Percentiles rank a stretch among this genome's conserved stretches.
Conservation (phyloP, 305 asterid genomes). For the Fraxinus nigra region DNA sequence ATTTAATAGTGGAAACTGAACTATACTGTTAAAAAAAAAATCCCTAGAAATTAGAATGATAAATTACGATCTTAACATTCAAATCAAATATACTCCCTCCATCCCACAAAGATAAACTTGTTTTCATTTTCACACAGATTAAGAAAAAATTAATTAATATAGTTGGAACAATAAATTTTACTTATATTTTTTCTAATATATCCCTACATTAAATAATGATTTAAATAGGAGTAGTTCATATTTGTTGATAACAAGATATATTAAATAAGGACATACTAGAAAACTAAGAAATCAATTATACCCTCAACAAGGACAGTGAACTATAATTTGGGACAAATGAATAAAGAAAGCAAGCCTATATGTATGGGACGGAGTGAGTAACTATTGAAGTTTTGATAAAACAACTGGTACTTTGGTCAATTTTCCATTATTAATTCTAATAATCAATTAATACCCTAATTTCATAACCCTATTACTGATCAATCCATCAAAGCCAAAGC, state of each 20-base stretch:
- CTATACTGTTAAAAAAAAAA: background rate
- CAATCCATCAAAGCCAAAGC: background rate
- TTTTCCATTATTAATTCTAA: background rate
- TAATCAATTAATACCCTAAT: background rate
- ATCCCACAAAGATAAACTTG: background rate
- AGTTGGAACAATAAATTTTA: background rate
- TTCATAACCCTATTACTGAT: background rate
- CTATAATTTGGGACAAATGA: background rate
- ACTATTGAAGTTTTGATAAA: background rate
- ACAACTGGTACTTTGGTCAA: background rate
- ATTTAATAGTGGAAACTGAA: background rate
- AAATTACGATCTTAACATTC: background rate
- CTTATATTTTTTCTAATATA: background rate
- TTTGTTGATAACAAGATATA: background rate
- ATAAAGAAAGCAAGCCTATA: too few species aligned
- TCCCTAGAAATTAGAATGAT: background rate
- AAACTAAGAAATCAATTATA: background rate
- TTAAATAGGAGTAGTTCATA: too few species aligned
- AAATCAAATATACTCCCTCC: background rate
- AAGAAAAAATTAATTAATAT: too few species aligned
- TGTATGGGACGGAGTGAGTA: background rate
- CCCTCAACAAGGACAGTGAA: background rate
- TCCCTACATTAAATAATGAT: background rate
- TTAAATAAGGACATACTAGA: too few species aligned
- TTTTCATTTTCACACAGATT: background rate